Percentiles rank a stretch among this genome's conserved stretches.
These are phyloP conservation scores for Macrolepiota fuliginosa DNA, from an alignment of 768 basidiomycete species.

Conservation along the genomic window DNA sequence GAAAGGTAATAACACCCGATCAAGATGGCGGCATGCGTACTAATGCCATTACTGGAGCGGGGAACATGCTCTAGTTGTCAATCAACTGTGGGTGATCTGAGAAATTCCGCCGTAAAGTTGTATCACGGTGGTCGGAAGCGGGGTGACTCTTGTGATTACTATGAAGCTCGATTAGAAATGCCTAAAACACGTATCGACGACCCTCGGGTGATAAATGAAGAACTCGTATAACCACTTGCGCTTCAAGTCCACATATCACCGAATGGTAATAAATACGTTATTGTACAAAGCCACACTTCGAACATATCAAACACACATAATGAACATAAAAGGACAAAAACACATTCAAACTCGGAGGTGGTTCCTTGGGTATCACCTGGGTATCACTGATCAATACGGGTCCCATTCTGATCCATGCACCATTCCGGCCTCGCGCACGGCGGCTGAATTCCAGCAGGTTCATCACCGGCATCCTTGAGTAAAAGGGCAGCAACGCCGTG, in stretches of 20 bases:
- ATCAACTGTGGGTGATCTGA: too few relatives aligned
- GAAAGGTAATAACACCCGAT: too few relatives aligned
- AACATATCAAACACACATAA: neutral
- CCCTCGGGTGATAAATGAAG: too few relatives aligned
- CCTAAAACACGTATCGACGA: too few relatives aligned
- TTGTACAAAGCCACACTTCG: neutral
- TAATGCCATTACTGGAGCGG: too few relatives aligned
- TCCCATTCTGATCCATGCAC: conserved; percentile 63
- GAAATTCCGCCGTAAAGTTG: too few relatives aligned
- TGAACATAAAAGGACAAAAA: neutral
- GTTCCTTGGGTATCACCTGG: conserved; percentile 3
- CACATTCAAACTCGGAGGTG: neutral
- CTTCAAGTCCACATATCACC: neutral
- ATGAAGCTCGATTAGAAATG: too few relatives aligned
- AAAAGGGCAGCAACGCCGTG: conserved; percentile 71
- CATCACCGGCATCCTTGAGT: conserved; percentile 63
- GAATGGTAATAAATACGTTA: neutral
- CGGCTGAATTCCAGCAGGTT: conserved; percentile 56
- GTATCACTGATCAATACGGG: conserved; percentile 23
- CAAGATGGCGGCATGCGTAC: too few relatives aligned
- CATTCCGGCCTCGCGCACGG: conserved; percentile 54
- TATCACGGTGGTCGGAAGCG: too few relatives aligned
- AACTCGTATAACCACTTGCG: too few relatives aligned
- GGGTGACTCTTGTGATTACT: too few relatives aligned
- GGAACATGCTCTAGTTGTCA: too few relatives aligned